Evolutionary conservation across 2,329 filamentous ascomycete genomes (phyloP).

Genomic region (Neodidymelliopsis sp.): DNA sequence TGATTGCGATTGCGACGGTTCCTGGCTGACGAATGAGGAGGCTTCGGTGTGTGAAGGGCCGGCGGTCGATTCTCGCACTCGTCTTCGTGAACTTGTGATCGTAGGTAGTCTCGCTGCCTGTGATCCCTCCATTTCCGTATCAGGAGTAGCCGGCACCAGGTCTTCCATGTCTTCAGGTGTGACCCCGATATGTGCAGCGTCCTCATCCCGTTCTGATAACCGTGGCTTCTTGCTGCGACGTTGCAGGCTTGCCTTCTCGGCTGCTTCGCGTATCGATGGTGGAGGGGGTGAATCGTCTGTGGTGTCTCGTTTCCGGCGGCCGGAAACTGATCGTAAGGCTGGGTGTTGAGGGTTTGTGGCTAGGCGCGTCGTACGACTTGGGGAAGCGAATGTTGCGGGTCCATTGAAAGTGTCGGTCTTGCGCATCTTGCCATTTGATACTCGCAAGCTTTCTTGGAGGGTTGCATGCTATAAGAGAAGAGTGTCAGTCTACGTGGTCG

Average conservation of each 20-base stretch:
- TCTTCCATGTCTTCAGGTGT: slow-evolving; percentile 47
- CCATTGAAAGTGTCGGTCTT: slow-evolving; percentile 50
- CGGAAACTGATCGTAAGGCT: slow-evolving; percentile 36
- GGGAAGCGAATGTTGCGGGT: slow-evolving; percentile 51
- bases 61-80: slow-evolving; percentile 35
- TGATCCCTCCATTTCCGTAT: slow-evolving; percentile 43
- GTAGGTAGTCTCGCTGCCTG: slow-evolving; percentile 32
- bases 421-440: slow-evolving; percentile 57
- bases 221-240: slow-evolving; percentile 61
- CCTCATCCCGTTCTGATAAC: slow-evolving; percentile 32
- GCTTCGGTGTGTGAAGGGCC: slow-evolving; percentile 31
- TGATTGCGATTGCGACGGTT: slow-evolving; percentile 27
- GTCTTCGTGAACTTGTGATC: slow-evolving; percentile 29
- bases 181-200: slow-evolving; percentile 27
- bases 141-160: slow-evolving; percentile 46
- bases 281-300: slow-evolving; percentile 55
- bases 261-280: slow-evolving; percentile 62
- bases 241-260: slow-evolving; percentile 57
- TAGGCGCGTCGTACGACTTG: slow-evolving; percentile 48
- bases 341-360: slow-evolving; percentile 28
- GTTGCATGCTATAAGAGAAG: slow-evolving; percentile 51
- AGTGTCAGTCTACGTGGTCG: slow-evolving; percentile 27
- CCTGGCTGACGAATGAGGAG: slow-evolving; percentile 20
- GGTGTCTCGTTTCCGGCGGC: slow-evolving; percentile 53
- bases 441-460: slow-evolving; percentile 53